A percentile compares a stretch with the other conserved stretches of the same genome.
These are phyloP conservation scores for Botrytis porri DNA, from an alignment of 2,329 filamentous ascomycete genomes.

Conservation along the genomic window DNA sequence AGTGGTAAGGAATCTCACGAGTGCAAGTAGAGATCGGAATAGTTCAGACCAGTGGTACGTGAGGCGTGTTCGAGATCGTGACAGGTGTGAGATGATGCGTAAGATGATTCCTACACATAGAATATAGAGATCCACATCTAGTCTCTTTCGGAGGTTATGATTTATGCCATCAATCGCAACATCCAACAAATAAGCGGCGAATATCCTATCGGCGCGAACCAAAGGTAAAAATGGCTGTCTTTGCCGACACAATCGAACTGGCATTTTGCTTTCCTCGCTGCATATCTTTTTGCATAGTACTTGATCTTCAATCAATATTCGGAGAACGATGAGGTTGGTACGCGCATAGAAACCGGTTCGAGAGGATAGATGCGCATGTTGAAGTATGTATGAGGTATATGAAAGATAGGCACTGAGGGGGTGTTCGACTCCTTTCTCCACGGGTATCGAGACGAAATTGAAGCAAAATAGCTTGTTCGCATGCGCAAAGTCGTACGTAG, in stretches of 20 bases:
- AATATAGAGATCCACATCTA: slow-evolving; percentile 83
- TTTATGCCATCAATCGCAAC: slow-evolving; percentile 87
- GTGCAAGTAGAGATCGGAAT: slow-evolving; percentile 82
- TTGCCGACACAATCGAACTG: slow-evolving; percentile 84
- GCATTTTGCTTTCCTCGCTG: slow-evolving; percentile 68
- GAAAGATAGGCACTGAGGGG: slow-evolving; percentile 83
- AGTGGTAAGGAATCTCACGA: slow-evolving; percentile 85
- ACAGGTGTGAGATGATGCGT: slow-evolving; percentile 79
- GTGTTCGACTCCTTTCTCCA: slow-evolving; percentile 64
- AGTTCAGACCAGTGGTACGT: slow-evolving; percentile 93
- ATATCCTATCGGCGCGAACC: slow-evolving; percentile 66
- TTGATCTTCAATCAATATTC: slow-evolving; percentile 83
- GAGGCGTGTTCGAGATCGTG: slow-evolving; percentile 76
- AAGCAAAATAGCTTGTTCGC: slow-evolving; percentile 95
- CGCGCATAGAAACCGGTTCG: slow-evolving; percentile 81
- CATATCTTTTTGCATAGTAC: slow-evolving; percentile 79
- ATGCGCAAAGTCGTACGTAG: slow-evolving; percentile 89
- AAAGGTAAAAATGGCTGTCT: slow-evolving; percentile 80
- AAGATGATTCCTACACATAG: slow-evolving; percentile 79
- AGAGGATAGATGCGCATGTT: slow-evolving; percentile 83
- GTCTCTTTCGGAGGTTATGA: slow-evolving; percentile 81
- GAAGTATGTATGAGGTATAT: slow-evolving; percentile 85
- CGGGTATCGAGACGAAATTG: slow-evolving; percentile 66
- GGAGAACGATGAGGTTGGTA: slow-evolving; percentile 78
- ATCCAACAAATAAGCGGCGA: slow-evolving; percentile 77